These are phyloP conservation scores for Fusarium decemcellulare DNA, from an alignment of 2,329 filamentous ascomycete species.

Conservation along the genomic window DNA sequence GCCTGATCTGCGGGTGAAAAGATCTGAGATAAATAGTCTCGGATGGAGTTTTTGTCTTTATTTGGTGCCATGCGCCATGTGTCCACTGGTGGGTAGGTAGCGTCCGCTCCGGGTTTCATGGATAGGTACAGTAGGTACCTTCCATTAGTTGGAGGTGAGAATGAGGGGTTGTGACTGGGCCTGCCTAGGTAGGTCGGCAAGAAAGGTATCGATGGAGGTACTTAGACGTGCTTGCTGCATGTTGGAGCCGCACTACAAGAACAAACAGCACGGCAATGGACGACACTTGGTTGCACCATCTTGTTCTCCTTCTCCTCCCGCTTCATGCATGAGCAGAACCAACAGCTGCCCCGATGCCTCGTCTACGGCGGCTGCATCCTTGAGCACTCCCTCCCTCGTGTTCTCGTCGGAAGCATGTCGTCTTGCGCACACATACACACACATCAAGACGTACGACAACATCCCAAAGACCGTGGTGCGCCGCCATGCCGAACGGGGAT, in stretches of 20 bases:
- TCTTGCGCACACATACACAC: conserved; percentile 17
- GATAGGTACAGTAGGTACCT: not conserved
- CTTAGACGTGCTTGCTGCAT: not conserved
- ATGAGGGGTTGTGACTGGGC: conserved; percentile 31
- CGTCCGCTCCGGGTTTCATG: conserved; percentile 25
- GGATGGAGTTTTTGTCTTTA: not conserved
- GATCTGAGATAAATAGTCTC: conserved; percentile 11
- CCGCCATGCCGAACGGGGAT: conserved; percentile 31
- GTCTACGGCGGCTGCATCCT: conserved; percentile 15
- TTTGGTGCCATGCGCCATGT: conserved; percentile 2
- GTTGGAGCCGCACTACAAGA: conserved; percentile 34
- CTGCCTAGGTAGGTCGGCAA: too few relatives aligned
- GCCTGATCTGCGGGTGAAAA: conserved; percentile 19
- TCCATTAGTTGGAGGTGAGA: not conserved
- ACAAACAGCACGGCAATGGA: conserved; percentile 9
- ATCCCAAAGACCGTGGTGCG: conserved; percentile 13
- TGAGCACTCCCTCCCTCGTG: conserved; percentile 20
- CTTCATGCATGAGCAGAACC: conserved; percentile 10
- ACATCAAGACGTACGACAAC: conserved; percentile 36
- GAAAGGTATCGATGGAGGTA: not conserved
- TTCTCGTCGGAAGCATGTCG: conserved; percentile 28
- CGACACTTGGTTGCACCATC: conserved; percentile 1
- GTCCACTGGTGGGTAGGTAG: not conserved
- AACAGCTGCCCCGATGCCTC: conserved; percentile 14
- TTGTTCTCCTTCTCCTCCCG: not conserved